These are phyloP conservation scores for Manihot esculenta DNA, from an alignment of 441 rosid genomes.

Conservation along the genomic window DNA sequence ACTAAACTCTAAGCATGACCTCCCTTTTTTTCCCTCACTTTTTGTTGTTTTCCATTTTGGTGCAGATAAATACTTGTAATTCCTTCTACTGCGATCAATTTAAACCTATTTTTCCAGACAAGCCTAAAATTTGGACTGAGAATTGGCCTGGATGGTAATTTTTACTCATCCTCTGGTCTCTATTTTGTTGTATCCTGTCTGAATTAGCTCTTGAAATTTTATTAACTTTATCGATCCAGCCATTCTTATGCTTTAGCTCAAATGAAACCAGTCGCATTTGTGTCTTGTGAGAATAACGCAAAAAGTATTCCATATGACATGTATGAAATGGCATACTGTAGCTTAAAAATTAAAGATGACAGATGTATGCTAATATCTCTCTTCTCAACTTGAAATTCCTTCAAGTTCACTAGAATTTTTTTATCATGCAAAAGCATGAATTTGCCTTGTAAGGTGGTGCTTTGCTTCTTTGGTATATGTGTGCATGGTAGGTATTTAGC, in stretches of 20 bases:
- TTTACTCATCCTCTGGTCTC: slow-evolving; percentile 17
- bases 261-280: too few species aligned
- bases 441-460: not conserved
- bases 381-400: not conserved
- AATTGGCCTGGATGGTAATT: slow-evolving; percentile 99
- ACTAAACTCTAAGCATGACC: not conserved
- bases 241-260: not conserved
- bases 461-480: not conserved
- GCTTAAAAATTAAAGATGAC: not conserved
- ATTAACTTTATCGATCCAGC: not conserved
- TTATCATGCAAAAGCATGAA: not conserved
- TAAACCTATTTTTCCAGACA: slow-evolving; percentile 70
- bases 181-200: not conserved
- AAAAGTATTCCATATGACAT: not conserved
- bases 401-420: not conserved
- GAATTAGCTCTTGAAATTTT: slow-evolving; percentile 4
- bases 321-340: not conserved
- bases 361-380: not conserved
- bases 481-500: not conserved
- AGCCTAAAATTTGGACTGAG: slow-evolving; percentile 99
- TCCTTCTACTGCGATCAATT: slow-evolving; percentile 89
- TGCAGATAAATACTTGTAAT: slow-evolving; percentile 93
- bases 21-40: not conserved
- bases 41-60: slow-evolving; percentile 16
- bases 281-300: not conserved